phyloP scores from a whole-genome alignment of 768 basidiomycete genomes.

The Pisolithus albus region DNA sequence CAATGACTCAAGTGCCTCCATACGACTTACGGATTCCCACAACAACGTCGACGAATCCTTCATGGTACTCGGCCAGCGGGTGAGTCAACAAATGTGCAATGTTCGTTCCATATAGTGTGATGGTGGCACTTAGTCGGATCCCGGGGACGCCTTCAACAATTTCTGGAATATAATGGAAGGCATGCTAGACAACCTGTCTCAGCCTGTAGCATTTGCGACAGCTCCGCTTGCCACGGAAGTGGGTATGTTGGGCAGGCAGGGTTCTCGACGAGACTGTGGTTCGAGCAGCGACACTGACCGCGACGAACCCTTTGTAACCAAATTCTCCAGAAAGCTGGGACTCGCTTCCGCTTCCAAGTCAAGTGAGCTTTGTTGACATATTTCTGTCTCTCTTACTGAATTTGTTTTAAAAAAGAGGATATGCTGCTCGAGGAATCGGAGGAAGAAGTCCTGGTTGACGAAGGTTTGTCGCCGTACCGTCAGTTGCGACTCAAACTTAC shows the following conservation, averaged over 20 bases:
- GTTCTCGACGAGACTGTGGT: slow-evolving; percentile 41
- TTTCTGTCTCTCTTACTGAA: slow-evolving; percentile 4
- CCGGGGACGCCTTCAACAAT: slow-evolving; percentile 80
- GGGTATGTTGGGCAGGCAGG: slow-evolving; percentile 16
- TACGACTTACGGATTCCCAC: slow-evolving; percentile 41
- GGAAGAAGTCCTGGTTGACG: slow-evolving; percentile 54
- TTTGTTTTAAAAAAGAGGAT: slow-evolving; percentile 18
- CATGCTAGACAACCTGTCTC: slow-evolving; percentile 80
- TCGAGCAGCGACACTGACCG: slow-evolving; percentile 61
- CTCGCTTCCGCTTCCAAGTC: slow-evolving; percentile 16
- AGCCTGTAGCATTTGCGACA: slow-evolving; percentile 73
- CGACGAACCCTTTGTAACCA: slow-evolving; percentile 57
- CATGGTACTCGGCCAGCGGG: slow-evolving; percentile 78
- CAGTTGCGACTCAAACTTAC: neutral
- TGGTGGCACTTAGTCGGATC: slow-evolving; percentile 51
- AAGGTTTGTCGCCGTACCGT: slow-evolving; percentile 38
- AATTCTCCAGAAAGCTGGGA: slow-evolving; percentile 41
- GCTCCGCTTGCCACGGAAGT: slow-evolving; percentile 55
- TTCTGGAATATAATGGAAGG: slow-evolving; percentile 88
- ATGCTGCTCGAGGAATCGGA: slow-evolving; percentile 42
- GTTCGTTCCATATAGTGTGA: neutral
- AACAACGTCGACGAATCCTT: slow-evolving; percentile 81
- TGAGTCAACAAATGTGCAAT: slow-evolving; percentile 23
- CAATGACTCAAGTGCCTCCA: slow-evolving; percentile 38
- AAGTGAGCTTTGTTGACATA: slow-evolving; percentile 11